Conservation (phyloP, 2,329 filamentous ascomycete species). For the Scedosporium minutisporum region DNA sequence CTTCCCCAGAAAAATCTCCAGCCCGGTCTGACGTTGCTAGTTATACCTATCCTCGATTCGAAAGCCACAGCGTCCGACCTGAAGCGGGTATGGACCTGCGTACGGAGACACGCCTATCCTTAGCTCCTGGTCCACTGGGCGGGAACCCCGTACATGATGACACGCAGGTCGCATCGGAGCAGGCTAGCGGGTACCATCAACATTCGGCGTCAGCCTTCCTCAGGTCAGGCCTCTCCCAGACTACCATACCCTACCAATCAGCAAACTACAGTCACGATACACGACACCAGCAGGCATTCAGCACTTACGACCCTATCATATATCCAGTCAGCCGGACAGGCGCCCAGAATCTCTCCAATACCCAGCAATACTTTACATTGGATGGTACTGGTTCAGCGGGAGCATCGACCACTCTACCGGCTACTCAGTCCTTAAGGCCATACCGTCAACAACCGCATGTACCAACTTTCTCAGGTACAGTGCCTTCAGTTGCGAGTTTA, state of each 20-base stretch:
- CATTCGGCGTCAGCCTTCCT: constrained; percentile 39
- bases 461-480: constrained; percentile 35
- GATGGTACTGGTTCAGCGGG: constrained; percentile 36
- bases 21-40: no score
- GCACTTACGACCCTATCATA: constrained; percentile 60
- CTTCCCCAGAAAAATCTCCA: no score
- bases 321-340: constrained; percentile 64
- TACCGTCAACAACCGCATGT: constrained; percentile 55
- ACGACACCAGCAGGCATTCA: constrained; percentile 45
- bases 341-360: constrained; percentile 59
- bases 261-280: constrained; percentile 56
- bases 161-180: no score
- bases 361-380: constrained; percentile 58
- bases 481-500: constrained; percentile 29
- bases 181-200: constrained; percentile 49
- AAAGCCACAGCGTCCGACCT: no score
- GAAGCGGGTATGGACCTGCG: no score
- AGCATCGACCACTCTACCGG: constrained; percentile 42
- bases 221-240: constrained; percentile 46
- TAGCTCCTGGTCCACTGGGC: no score
- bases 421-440: constrained; percentile 35
- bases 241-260: constrained; percentile 47
- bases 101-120: no score
- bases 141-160: no score
- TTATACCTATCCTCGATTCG: no score